These are phyloP conservation scores for Lolium perenne DNA, from an alignment of 176 grass and related monocot genomes.

Conservation along the genomic window DNA sequence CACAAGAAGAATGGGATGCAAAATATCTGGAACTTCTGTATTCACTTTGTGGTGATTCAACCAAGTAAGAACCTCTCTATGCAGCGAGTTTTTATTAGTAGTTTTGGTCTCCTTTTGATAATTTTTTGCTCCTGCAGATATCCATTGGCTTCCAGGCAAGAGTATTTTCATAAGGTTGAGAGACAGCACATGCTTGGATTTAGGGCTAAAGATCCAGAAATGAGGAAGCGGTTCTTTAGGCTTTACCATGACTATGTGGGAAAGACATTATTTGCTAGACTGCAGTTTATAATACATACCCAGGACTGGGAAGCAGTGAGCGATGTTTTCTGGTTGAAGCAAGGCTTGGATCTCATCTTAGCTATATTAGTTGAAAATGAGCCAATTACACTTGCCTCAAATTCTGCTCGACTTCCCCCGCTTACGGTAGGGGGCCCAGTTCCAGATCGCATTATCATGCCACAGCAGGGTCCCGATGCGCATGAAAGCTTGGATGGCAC, in stretches of 20 bases:
- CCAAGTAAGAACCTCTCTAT: slow-evolving; percentile 70
- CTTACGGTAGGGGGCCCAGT: slow-evolving; percentile 69
- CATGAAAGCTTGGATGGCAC: slow-evolving; percentile 68
- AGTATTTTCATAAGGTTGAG: slow-evolving; percentile 94
- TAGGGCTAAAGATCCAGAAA: slow-evolving; percentile 92
- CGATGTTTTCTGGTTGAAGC: slow-evolving; percentile 97
- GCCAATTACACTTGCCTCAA: slow-evolving; percentile 85
- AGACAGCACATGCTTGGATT: slow-evolving; percentile 92
- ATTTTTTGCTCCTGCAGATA: slow-evolving; percentile 65
- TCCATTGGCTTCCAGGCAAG: slow-evolving; percentile 70
- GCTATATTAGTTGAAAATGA: slow-evolving; percentile 95
- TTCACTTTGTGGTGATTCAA: slow-evolving; percentile 85
- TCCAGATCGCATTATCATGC: slow-evolving; percentile 67
- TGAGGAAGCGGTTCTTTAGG: slow-evolving; percentile 85
- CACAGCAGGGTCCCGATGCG: slow-evolving; percentile 57
- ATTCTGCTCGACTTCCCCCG: slow-evolving; percentile 89
- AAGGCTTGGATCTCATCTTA: slow-evolving; percentile 96
- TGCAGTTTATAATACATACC: slow-evolving; percentile 95
- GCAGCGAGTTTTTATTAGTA: slow-evolving; percentile 18
- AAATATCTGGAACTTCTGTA: slow-evolving; percentile 94
- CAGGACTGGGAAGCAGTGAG: slow-evolving; percentile 99
- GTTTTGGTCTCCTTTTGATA: slow-evolving; percentile 37
- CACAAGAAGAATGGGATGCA: slow-evolving; percentile 90
- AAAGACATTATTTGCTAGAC: slow-evolving; percentile 80
- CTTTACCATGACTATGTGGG: slow-evolving; percentile 86